Conservation (phyloP, 2,329 filamentous ascomycete genomes). For the Arthrobotrys pseudoclavata region DNA sequence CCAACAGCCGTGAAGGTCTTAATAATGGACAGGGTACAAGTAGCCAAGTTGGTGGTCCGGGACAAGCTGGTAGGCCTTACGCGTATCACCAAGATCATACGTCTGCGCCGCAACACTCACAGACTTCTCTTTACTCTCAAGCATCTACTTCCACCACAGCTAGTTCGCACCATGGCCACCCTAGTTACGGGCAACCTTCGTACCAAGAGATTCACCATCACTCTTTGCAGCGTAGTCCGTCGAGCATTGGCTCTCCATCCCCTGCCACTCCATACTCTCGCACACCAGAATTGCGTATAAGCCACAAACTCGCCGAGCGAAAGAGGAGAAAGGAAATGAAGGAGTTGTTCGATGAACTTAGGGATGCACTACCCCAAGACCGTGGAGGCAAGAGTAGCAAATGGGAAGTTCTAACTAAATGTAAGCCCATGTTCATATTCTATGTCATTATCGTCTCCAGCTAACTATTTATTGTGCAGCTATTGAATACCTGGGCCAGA, state of each 20-base stretch:
- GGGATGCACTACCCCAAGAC: constrained; percentile 83
- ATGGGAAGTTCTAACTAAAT: constrained; percentile 89
- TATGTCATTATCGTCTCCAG: constrained; percentile 1
- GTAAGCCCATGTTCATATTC: constrained; percentile 69
- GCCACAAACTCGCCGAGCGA: constrained; percentile 86
- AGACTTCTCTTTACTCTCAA: constrained; percentile 60
- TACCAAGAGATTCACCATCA: constrained; percentile 62
- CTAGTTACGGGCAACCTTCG: constrained; percentile 32
- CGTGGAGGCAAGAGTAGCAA: constrained; percentile 88
- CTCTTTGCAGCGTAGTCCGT: constrained; percentile 59
- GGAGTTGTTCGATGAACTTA: constrained; percentile 83
- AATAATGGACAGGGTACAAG: constrained; percentile 23
- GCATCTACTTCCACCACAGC: constrained; percentile 51
- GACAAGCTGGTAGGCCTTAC: constrained; percentile 53
- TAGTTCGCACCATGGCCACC: constrained; percentile 54
- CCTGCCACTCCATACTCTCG: constrained; percentile 76
- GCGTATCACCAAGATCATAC: constrained; percentile 53
- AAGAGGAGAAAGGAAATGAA: constrained; percentile 91
- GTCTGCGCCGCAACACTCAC: constrained; percentile 57
- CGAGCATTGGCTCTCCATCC: constrained; percentile 57
- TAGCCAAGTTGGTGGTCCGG: constrained; percentile 29
- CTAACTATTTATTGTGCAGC: constrained; percentile 58
- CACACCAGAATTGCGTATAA: constrained; percentile 84
- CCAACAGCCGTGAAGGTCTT: constrained; percentile 56
- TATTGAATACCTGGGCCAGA: constrained; percentile 63